Conservation (phyloP, 1,284 basidiomycete species). For the Rhodotorula mucilaginosa region DNA sequence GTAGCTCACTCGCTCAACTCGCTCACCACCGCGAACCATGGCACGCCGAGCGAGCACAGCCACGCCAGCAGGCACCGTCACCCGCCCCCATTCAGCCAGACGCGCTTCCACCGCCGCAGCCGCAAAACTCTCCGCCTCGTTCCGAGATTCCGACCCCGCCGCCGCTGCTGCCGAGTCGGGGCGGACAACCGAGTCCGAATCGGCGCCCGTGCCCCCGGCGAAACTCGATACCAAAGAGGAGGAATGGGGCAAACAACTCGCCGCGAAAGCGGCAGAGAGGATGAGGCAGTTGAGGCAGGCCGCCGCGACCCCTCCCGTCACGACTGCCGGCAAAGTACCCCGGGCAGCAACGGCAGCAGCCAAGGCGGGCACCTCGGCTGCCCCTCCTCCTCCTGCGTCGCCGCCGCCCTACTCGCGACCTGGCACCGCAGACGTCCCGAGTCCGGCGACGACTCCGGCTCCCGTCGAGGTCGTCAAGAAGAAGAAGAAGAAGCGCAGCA, state of each 20-base stretch:
- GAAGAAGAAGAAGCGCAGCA: neutral
- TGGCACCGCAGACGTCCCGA: neutral
- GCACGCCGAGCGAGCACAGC: neutral
- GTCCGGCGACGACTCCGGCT: neutral
- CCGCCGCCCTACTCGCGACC: too few species aligned
- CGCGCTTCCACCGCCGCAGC: constrained; percentile 6
- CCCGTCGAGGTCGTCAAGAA: neutral
- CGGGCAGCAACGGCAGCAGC: too few species aligned
- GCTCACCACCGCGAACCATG: neutral
- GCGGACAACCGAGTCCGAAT: neutral
- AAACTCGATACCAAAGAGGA: constrained; percentile 1
- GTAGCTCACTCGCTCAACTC: neutral
- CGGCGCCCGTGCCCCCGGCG: neutral
- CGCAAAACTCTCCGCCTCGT: neutral
- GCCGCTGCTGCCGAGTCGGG: neutral
- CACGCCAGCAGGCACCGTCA: neutral
- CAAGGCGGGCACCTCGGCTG: too few species aligned
- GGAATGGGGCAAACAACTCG: constrained; percentile 8
- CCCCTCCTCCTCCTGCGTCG: too few species aligned
- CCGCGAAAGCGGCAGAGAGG: constrained; percentile 1
- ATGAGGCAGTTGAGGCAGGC: neutral
- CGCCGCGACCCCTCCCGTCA: neutral
- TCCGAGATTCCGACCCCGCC: neutral
- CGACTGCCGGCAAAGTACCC: too few species aligned
- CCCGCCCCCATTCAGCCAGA: neutral